Base-by-base conservation (phyloP, 805 yeast species). In the Metschnikowia sp. region DNA sequence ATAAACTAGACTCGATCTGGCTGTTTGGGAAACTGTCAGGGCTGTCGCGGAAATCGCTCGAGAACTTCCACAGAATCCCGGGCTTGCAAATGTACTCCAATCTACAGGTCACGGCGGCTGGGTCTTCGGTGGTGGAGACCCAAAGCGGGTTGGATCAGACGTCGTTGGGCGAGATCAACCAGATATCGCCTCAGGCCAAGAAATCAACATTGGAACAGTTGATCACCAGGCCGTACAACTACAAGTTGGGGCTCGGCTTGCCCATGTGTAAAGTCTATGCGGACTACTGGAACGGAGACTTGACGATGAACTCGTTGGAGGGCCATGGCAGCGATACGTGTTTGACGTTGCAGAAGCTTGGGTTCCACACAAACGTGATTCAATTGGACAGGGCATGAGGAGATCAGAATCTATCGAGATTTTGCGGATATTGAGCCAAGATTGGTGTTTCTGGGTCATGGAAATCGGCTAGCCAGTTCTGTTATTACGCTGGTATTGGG, bases 251-350 rank as follows among this genome's bases (percentile, higher is more conserved):
- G 0, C 76, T 92, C 49, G 96, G 97, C 0, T 70, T 92, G 50
- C 97, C 98, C 0, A 83, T 92, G 86, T 86, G 96, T 59, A 84
- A 88, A 56, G 88, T 91, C 0, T 92, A 92, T 61, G 88, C 96
- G 0, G 97, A 92, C 57, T 92, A 92, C 65, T 92, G 98, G 98
- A 94, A 91, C 57, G 98, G 98, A 7, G 87, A 85, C 43, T 66
- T 92, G 42, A 84, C 83, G 49, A 79, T 92, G 76, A 84, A 84
- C 56, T 84, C 95, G 0, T 70, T 92, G 43, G 92, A 89, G 50
- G 97, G 97, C 2, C 88, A 85, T 57, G 99, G 99, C 2, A 82
- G 94, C 33, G 99, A 92, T 61, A 90, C 92, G 0, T 84, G 85
- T 50, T 69, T 94, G 59, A 82, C 85, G 31, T 69, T 92, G 49